Evolutionary conservation across 139 green algal genomes (phyloP).

Genomic region (Micractinium conductrix): DNA sequence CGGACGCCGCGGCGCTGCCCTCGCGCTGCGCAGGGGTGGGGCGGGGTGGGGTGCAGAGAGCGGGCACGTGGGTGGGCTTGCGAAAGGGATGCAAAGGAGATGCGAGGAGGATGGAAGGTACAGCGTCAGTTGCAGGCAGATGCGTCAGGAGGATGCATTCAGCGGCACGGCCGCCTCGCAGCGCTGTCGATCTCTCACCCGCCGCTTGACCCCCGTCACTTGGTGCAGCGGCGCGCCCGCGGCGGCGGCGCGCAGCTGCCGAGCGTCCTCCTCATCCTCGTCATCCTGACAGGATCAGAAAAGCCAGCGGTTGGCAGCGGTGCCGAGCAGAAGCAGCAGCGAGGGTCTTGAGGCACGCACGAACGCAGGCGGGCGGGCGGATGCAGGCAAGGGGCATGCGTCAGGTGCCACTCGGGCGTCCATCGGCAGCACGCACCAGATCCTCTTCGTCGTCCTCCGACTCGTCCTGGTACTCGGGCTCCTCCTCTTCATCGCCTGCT

Average conservation of each 20-base stretch:
- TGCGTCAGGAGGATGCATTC: too few relatives aligned
- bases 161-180: too few relatives aligned
- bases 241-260: slow-evolving; percentile 13
- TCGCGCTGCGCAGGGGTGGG: not conserved
- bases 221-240: not conserved
- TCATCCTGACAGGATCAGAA: not conserved
- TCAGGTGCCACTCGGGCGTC: too few relatives aligned
- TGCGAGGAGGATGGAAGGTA: too few relatives aligned
- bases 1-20: not conserved
- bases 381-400: not conserved
- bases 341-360: too few relatives aligned
- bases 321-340: too few relatives aligned
- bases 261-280: slow-evolving; percentile 28
- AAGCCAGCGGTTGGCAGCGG: too few relatives aligned
- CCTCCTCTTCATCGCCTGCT: slow-evolving; percentile 21
- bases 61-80: too few relatives aligned
- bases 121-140: too few relatives aligned
- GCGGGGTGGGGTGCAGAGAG: not conserved
- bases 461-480: slow-evolving; percentile 34
- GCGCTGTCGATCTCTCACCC: too few relatives aligned
- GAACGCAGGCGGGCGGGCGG: too few relatives aligned
- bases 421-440: not conserved
- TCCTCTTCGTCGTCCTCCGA: slow-evolving; percentile 30
- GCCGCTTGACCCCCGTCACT: slow-evolving; percentile 7
- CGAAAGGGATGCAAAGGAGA: too few relatives aligned